Evolutionary conservation across 164 flowering plant species (phyloP).

Genomic region (Sextonia rubra): DNA sequence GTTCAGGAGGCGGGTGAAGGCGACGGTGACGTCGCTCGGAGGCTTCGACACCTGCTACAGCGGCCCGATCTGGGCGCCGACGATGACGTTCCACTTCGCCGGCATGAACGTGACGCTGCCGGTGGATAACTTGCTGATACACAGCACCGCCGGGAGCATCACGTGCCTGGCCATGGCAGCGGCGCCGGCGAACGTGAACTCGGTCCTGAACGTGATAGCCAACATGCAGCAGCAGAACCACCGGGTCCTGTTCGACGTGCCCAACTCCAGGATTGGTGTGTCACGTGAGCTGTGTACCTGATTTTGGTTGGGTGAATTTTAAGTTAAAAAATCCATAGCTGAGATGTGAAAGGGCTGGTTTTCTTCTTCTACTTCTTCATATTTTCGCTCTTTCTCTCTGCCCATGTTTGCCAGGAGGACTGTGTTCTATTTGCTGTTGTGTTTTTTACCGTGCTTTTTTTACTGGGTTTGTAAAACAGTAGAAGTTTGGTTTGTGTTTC

Average conservation of each 20-base stretch:
- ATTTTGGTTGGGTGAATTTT: no score
- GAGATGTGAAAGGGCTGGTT: no score
- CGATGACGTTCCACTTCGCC: conserved; percentile 55
- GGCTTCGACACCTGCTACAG: conserved; percentile 88
- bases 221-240: conserved; percentile 95
- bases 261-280: conserved; percentile 76
- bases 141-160: conserved; percentile 52
- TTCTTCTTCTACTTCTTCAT: no score
- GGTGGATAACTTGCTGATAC: conserved; percentile 57
- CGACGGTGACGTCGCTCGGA: conserved; percentile 46
- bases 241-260: conserved; percentile 62
- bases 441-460: no score
- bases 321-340: no score
- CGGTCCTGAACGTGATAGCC: conserved; percentile 88
- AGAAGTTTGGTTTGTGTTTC: no score
- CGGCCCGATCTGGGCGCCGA: conserved; percentile 42
- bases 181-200: conserved; percentile 68
- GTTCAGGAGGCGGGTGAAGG: conserved; percentile 45
- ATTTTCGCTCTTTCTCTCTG: no score
- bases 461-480: no score
- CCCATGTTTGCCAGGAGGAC: no score
- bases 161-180: conserved; percentile 80
- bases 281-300: conserved; percentile 62
- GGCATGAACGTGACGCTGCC: conserved; percentile 77
- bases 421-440: no score